A percentile compares a stretch with the other conserved stretches of the same genome.
Conservation (phyloP, 768 basidiomycete species). For the Naganishia kalamii region DNA sequence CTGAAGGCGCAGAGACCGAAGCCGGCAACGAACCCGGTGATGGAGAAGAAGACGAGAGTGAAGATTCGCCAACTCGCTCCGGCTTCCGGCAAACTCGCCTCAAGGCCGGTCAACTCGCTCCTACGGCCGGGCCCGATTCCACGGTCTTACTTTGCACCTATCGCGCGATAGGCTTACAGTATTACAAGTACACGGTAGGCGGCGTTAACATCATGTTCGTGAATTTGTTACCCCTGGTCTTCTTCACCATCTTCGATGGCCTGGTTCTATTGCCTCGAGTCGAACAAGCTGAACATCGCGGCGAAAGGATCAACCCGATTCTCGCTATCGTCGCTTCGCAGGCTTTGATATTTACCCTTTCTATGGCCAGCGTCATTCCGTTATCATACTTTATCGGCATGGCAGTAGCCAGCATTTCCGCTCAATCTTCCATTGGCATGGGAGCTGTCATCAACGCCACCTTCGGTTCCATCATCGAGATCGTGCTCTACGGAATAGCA, state of each 20-base stretch:
- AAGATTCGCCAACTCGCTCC: constrained; percentile 40
- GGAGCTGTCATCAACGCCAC: constrained; percentile 99
- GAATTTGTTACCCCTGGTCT: constrained; percentile 85
- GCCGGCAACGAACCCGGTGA: constrained; percentile 22
- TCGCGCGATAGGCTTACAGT: constrained; percentile 77
- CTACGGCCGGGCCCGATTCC: constrained; percentile 64
- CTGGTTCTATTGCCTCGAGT: constrained; percentile 68
- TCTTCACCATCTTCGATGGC: constrained; percentile 92
- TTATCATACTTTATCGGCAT: constrained; percentile 99
- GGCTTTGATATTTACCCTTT: constrained; percentile 71
- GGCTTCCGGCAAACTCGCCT: constrained; percentile 68
- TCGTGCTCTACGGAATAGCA: constrained; percentile 84
- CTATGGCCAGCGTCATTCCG: constrained; percentile 86
- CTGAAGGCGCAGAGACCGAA: constrained; percentile 29
- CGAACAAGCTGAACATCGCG: constrained; percentile 49
- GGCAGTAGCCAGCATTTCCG: constrained; percentile 98
- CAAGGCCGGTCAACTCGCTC: constrained; percentile 81
- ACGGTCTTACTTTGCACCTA: constrained; percentile 93
- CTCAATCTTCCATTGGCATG: constrained; percentile 97
- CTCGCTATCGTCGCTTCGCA: constrained; percentile 66
- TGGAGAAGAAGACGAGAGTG: constrained; percentile 25
- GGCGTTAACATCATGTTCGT: constrained; percentile 98
- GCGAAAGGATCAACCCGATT: constrained; percentile 58
- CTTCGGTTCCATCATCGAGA: constrained; percentile 97
- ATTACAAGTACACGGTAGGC: constrained; percentile 98